Evolutionary conservation across 768 basidiomycete species (phyloP), one percentile per base, ranked within the genome.

Genomic region (Suillus lakei): DNA sequence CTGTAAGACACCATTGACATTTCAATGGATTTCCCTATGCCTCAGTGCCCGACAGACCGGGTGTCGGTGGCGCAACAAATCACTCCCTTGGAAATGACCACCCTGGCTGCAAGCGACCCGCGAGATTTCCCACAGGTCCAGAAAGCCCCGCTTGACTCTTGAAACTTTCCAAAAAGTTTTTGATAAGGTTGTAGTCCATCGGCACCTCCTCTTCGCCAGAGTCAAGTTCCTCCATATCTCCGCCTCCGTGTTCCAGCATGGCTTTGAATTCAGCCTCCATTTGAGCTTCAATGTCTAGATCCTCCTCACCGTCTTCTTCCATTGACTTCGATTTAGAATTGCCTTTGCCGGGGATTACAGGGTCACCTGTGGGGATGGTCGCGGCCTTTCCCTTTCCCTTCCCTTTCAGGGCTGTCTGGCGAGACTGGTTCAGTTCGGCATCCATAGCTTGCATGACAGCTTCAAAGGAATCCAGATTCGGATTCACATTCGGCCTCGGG

Each of bases 361-460:
- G 12, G 9, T 46, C 51, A 8, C 60, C 30, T 34, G 64, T 63
- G 63, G 70, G 61, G 51, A 61, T 16, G 8, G 65, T 43, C 15
- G 62, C 56, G 54, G 66, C 41, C 36, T 70, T 76, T 69, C 50
- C 44, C 67, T 71, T 72, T 38, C 70, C 62, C 44, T 64, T 65
- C 64, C 16, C 26, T 15, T 50, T 53, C 51, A 46, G 13, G n/a
- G 55, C 69, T 28, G 70, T 65, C 41, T 79, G 72, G 34, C 80
- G 82, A 53, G 79, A 75, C 18, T 82, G 85, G 23, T 81, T 82
- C 36, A 99, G 82, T 70, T 98, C 93, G 21, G 81, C 85, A 70
- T 99, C 98, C 90, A 99, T 93, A 3, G 95, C 95, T 72, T 87
- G 86, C 98, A 99, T 99, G 38, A 99, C 93, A 1, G 91, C 87